Evolutionary conservation across 2,329 filamentous ascomycete genomes (phyloP), one percentile per base, ranked within the genome.

Genomic region (Neophaeococcomyces mojaviensis): DNA sequence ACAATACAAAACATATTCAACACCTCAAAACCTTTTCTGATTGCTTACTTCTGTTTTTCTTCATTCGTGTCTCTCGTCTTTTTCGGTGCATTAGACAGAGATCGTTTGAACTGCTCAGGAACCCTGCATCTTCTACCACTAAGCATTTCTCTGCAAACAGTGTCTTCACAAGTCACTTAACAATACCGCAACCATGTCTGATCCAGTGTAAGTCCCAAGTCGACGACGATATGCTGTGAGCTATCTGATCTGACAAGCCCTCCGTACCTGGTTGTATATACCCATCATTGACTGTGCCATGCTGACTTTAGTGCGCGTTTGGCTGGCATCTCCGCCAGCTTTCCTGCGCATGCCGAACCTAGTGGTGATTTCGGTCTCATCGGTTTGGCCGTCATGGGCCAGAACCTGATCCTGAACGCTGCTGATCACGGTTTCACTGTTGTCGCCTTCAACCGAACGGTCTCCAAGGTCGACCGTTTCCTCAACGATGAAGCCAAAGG

Each of bases 361-460:
- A 87, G 83, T 73, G 82, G 81, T 81, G 86, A 92, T 81, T 82
- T 92, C 72, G 86, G 86, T 77, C 84, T 92, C 66, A 90, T 92
- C 68, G 86, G 86, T 79, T 78, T 92, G 75, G 86, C 86, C 74
- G 86, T 92, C 72, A 92, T 92, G 84, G 73, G 73, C 68, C 84
- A 89, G 77, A 92, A 90, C 76, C 74, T 92, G 71, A 89, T 92
- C 69, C 72, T 92, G 65, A 92, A 92, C 71, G 86, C 84, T 74
- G 86, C 86, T 61, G 86, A 92, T 69, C 81, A 90, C 63, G 85
- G 89, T 65, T 97, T 94, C 81, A 97, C 88, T 67, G 87, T 98
- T 65, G 86, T 90, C 72, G 92, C 90, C 60, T 98, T 86, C 82
- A 98, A 98, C 84, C 86, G 92, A 72, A 98, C 92, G 61, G 87